These are phyloP conservation scores for Jacaranda mimosifolia DNA, from an alignment of 257 asterid species.

Conservation along the genomic window DNA sequence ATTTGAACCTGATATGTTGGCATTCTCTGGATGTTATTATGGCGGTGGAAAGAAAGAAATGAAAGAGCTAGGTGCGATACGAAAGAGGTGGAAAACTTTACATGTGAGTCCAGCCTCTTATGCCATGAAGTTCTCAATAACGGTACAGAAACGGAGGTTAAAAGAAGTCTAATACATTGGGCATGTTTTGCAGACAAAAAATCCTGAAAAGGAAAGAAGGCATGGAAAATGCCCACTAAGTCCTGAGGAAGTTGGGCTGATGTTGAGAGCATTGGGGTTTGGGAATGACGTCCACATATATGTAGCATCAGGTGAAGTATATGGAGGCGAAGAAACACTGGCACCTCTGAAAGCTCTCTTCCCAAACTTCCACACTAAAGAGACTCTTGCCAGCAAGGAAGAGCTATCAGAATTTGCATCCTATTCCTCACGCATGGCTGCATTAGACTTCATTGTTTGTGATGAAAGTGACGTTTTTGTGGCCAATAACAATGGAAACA, in stretches of 20 bases:
- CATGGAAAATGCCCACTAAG: constrained; percentile 77
- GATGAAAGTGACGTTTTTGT: constrained; percentile 83
- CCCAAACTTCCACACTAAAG: constrained; percentile 76
- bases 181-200: constrained; percentile 48
- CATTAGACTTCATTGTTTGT: constrained; percentile 78
- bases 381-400: constrained; percentile 67
- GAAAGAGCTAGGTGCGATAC: constrained; percentile 56
- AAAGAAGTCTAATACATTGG: constrained; percentile 1
- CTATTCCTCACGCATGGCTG: constrained; percentile 86
- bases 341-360: constrained; percentile 75
- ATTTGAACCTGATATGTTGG: constrained; percentile 88
- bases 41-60: constrained; percentile 76
- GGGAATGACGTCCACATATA: constrained; percentile 74
- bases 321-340: constrained; percentile 72
- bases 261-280: constrained; percentile 80
- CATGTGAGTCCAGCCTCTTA: constrained; percentile 52
- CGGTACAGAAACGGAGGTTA: background rate
- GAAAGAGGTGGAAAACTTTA: constrained; percentile 76
- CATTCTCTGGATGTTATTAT: constrained; percentile 83
- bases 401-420: constrained; percentile 66
- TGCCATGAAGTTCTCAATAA: background rate
- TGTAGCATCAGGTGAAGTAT: constrained; percentile 83
- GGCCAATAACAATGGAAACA: constrained; percentile 82
- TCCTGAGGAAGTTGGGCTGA: constrained; percentile 82
- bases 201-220: constrained; percentile 74